Base-by-base conservation (phyloP, 2,329 filamentous ascomycete genomes). In the Gnomoniopsis sp. region DNA sequence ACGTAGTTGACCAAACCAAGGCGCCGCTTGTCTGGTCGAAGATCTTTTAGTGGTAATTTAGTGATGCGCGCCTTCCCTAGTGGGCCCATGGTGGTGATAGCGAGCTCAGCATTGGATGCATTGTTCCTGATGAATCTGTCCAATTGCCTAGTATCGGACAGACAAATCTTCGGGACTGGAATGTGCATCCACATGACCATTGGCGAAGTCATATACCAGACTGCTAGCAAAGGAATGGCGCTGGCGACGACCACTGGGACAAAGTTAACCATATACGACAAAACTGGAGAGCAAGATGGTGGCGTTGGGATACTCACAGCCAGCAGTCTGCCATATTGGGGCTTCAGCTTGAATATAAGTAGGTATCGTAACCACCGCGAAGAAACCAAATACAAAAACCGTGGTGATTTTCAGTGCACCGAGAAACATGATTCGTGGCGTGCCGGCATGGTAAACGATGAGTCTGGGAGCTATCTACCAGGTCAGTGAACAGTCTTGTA, bases 371-470 rank as follows among this genome's bases (percentile, higher is more conserved):
- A 91, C 74, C 53, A 88, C 73, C 63, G 79, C 80, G 66, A 90
- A 90, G 65, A 88, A 84, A 22, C 79, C 80, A 57, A 88, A 88
- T 43, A 89, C 72, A 61, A 91, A 84, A 44, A 95, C 79, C 3
- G 88, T 87, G 1, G 86, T 86, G 57, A 93, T 74, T 67, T 91
- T 91, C 62, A 90, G 71, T 68, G 86, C 83, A 51, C 88, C 89
- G 49, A 93, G 74, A 64, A 89, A 87, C 7, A 86, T 83, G 33
- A 83, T 88, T 59, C 84, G 81, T 10, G 80, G 80, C 0, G 84
- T 88, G 54, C 90, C 89, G 55, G 86, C 86, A 73, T 92, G 88
- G 72, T 90, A 96, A 62, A 96, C 82, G 65, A 91, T 79, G 30
- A 93, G 69, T 7, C 57, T 53, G 12, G 44, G 30, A 7, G 15